A percentile compares a stretch with the other conserved stretches of the same genome.
These are phyloP conservation scores for Globisporangium paddicum DNA, from an alignment of 352 stramenopile genomes.

Conservation along the genomic window DNA sequence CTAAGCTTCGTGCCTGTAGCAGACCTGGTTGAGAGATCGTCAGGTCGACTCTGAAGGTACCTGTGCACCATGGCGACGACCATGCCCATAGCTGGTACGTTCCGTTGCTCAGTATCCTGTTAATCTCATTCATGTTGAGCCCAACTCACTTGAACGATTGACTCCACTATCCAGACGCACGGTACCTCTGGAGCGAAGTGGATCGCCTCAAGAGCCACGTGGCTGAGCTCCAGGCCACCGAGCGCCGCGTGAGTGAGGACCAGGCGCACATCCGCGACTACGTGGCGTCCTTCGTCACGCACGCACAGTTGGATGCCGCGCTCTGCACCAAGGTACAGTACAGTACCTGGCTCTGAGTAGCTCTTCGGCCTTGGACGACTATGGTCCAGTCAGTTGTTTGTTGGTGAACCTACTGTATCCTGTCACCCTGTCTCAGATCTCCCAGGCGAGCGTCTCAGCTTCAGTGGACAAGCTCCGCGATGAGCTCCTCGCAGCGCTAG, in stretches of 20 bases:
- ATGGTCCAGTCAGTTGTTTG: neutral
- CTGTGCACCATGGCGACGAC: neutral
- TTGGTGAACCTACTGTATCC: too few species aligned
- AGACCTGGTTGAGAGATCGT: neutral
- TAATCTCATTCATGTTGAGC: too few species aligned
- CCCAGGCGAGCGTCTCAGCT: conserved; percentile 28
- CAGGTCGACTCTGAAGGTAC: neutral
- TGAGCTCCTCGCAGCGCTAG: conserved; percentile 25
- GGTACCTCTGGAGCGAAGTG: conserved; percentile 55
- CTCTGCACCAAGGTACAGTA: conserved; percentile 39
- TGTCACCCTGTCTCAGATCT: conserved; percentile 17
- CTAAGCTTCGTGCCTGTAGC: neutral
- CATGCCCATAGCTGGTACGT: conserved; percentile 9
- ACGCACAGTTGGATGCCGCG: conserved; percentile 55
- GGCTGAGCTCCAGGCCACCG: conserved; percentile 29
- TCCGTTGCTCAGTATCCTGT: neutral
- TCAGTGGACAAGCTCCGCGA: conserved; percentile 28
- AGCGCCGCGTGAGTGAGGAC: conserved; percentile 23
- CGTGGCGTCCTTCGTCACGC: conserved; percentile 44
- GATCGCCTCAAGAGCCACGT: conserved; percentile 51
- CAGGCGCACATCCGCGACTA: conserved; percentile 27
- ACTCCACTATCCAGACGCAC: conserved; percentile 21
- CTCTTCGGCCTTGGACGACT: neutral
- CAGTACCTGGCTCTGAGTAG: neutral
- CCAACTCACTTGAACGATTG: too few species aligned